These are phyloP conservation scores for Cenchrus fungigraminus DNA, from an alignment of 176 grass and related monocot species.

Conservation along the genomic window DNA sequence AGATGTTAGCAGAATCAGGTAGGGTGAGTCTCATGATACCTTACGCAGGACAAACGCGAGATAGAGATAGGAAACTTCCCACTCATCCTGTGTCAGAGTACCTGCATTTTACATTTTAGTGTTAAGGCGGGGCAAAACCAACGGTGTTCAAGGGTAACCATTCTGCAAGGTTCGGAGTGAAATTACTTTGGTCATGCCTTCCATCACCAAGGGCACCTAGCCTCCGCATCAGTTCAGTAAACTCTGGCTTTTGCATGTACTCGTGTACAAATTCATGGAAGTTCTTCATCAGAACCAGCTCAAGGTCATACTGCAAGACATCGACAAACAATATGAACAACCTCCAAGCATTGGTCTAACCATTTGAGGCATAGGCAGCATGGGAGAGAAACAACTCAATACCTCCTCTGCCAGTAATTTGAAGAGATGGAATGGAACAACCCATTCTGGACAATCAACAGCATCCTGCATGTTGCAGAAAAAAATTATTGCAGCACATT, in stretches of 20 bases:
- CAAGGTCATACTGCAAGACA: slow-evolving; percentile 71
- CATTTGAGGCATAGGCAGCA: neutral
- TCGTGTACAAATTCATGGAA: slow-evolving; percentile 91
- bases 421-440: slow-evolving; percentile 94
- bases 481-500: neutral
- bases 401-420: slow-evolving; percentile 96
- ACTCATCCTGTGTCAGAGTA: slow-evolving; percentile 82
- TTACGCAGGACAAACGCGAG: slow-evolving; percentile 85
- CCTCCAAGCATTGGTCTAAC: slow-evolving; percentile 1
- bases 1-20: slow-evolving; percentile 18
- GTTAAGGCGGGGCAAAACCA: slow-evolving; percentile 1
- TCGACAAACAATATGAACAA: slow-evolving; percentile 33
- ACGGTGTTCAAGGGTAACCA: neutral
- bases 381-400: slow-evolving; percentile 15
- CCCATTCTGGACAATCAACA: slow-evolving; percentile 98
- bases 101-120: slow-evolving; percentile 39
- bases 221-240: slow-evolving; percentile 84
- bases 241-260: slow-evolving; percentile 82
- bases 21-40: slow-evolving; percentile 36
- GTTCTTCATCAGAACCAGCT: slow-evolving; percentile 89
- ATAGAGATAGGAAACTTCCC: slow-evolving; percentile 96
- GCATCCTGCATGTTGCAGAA: slow-evolving; percentile 65
- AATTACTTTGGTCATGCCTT: slow-evolving; percentile 72
- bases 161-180: neutral
- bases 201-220: slow-evolving; percentile 93